Percentiles rank a stretch among this genome's conserved stretches.
These are phyloP conservation scores for Nannochloropsis salina DNA, from an alignment of 108 stramenopile genomes.

Conservation along the genomic window DNA sequence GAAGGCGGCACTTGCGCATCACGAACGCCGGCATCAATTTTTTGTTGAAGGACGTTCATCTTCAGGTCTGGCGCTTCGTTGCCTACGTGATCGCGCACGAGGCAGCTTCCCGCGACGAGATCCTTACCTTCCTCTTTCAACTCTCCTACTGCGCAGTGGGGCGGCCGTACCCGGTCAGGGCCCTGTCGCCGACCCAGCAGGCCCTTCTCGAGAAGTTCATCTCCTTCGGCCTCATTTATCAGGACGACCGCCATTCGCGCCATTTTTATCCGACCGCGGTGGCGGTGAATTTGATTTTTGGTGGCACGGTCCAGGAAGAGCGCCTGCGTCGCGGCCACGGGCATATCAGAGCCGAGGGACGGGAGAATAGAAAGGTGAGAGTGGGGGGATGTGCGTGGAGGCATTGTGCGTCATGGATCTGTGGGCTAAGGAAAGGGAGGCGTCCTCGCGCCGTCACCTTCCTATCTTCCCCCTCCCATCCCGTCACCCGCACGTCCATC, in stretches of 20 bases:
- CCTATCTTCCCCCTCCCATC: too few relatives aligned
- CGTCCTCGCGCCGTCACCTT: too few relatives aligned
- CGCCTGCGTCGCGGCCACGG: not conserved
- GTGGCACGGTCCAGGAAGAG: conserved; percentile 19
- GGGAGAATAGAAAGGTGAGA: not conserved
- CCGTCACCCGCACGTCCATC: too few relatives aligned
- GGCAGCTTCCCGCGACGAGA: conserved; percentile 37
- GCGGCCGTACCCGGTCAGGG: conserved; percentile 33
- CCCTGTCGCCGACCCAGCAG: conserved; percentile 41
- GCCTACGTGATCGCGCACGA: conserved; percentile 31
- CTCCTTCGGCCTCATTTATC: conserved; percentile 44
- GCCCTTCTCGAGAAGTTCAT: conserved; percentile 42
- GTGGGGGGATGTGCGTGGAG: conserved; percentile 23
- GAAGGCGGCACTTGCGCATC: not conserved
- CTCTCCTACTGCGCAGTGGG: conserved; percentile 40
- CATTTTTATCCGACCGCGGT: conserved; percentile 49
- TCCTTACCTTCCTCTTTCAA: conserved; percentile 45
- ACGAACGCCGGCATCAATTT: conserved; percentile 33
- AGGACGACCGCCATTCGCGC: conserved; percentile 29
- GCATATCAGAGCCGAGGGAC: not conserved
- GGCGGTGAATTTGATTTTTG: conserved; percentile 47
- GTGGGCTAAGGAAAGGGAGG: too few relatives aligned
- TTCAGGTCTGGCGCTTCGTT: conserved; percentile 41
- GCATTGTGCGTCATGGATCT: not conserved
- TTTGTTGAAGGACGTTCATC: conserved; percentile 43